Conservation (phyloP, 2,329 filamentous ascomycete species). For the Xylaria sp. region DNA sequence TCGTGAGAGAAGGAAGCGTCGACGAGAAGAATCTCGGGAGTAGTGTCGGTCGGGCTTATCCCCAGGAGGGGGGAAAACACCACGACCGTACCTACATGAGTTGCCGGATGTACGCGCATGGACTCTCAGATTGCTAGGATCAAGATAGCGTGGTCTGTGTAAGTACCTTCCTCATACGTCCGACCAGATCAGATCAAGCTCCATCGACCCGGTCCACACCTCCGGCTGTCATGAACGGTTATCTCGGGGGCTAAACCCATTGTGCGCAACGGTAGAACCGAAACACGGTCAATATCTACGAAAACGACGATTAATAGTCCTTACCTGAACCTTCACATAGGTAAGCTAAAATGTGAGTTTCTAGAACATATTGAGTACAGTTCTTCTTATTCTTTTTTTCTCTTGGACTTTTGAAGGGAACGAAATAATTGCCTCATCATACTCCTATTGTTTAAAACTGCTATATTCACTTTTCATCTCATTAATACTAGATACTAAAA, state of each 20-base stretch:
- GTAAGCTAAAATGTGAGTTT: no score
- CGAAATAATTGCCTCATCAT: no score
- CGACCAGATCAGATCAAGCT: neutral
- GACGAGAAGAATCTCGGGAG: neutral
- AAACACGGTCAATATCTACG: no score
- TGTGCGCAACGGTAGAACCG: neutral
- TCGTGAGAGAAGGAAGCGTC: neutral
- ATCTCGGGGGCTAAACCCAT: neutral
- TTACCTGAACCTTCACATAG: no score
- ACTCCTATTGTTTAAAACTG: no score
- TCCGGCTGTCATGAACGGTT: neutral
- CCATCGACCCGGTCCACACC: neutral
- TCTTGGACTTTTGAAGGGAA: no score
- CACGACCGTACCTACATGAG: neutral
- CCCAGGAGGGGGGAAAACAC: neutral
- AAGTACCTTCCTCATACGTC: conserved; percentile 26
- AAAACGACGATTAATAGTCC: no score
- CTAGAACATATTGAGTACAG: no score
- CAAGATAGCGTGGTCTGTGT: neutral
- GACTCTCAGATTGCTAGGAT: neutral
- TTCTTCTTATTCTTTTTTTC: no score
- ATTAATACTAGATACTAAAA: no score
- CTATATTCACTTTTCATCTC: no score
- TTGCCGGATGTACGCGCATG: neutral
- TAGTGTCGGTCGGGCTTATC: neutral